phyloP scores from a whole-genome alignment of 2,329 filamentous ascomycete species.

The Gnomoniopsis sp. region DNA sequence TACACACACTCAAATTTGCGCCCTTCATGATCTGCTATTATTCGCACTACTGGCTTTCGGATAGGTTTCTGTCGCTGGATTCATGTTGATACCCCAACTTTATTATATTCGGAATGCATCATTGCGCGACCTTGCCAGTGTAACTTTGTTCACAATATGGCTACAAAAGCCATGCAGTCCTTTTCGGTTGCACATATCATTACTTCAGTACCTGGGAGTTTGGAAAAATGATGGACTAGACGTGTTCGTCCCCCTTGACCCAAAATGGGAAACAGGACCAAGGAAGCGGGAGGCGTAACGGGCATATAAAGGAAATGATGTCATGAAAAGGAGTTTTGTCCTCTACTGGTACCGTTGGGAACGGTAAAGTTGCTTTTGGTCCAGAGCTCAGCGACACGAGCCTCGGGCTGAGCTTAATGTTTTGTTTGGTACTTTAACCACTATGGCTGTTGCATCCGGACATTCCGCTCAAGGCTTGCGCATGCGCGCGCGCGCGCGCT shows the following conservation, averaged over 20 bases:
- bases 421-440: not conserved
- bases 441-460: not conserved
- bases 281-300: not conserved
- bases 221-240: not conserved
- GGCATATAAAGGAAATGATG: not conserved
- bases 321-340: not conserved
- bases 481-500: too few species aligned
- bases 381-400: not conserved
- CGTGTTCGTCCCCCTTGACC: not conserved
- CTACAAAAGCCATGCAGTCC: not conserved
- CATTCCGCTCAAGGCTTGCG: not conserved
- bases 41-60: not conserved
- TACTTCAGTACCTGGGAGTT: not conserved
- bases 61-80: not conserved
- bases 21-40: not conserved
- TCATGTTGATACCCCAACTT: constrained; percentile 16
- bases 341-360: not conserved
- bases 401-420: not conserved
- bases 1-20: not conserved
- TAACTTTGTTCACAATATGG: not conserved
- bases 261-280: not conserved
- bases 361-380: not conserved
- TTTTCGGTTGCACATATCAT: not conserved
- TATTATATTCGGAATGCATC: constrained; percentile 4
- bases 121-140: not conserved